phyloP scores from a whole-genome alignment of 257 asterid genomes.

The Nicotiana knightiana region DNA sequence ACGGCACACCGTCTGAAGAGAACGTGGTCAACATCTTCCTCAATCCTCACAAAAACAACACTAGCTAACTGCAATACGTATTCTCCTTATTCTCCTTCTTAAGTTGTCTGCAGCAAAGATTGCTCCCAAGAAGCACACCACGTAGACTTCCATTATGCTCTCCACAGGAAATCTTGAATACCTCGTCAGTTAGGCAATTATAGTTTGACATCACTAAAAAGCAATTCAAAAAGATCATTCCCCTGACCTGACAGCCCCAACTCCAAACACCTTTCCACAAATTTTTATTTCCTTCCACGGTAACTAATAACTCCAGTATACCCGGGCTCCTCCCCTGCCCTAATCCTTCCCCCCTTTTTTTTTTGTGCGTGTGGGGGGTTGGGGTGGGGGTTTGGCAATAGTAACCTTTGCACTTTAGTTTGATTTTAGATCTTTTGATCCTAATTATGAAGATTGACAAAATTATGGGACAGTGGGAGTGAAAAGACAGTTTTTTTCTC shows the following conservation, averaged over 20 bases:
- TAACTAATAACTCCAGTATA: not conserved
- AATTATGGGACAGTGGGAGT: not conserved
- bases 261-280: not conserved
- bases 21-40: not conserved
- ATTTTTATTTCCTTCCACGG: not conserved
- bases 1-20: not conserved
- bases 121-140: not conserved
- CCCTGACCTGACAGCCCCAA: not conserved
- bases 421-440: no score
- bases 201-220: not conserved
- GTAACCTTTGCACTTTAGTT: no score
- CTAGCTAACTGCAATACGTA: not conserved
- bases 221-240: not conserved
- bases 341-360: not conserved
- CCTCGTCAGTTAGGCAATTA: not conserved
- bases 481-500: not conserved
- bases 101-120: not conserved
- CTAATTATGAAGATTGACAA: not conserved
- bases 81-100: not conserved
- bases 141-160: not conserved
- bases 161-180: not conserved
- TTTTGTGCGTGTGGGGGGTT: no score
- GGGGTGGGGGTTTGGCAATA: no score
- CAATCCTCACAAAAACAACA: not conserved
- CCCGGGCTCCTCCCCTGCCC: not conserved